These are phyloP conservation scores for Pseudonectria buxi DNA, from an alignment of 2,329 filamentous ascomycete genomes.

Conservation along the genomic window DNA sequence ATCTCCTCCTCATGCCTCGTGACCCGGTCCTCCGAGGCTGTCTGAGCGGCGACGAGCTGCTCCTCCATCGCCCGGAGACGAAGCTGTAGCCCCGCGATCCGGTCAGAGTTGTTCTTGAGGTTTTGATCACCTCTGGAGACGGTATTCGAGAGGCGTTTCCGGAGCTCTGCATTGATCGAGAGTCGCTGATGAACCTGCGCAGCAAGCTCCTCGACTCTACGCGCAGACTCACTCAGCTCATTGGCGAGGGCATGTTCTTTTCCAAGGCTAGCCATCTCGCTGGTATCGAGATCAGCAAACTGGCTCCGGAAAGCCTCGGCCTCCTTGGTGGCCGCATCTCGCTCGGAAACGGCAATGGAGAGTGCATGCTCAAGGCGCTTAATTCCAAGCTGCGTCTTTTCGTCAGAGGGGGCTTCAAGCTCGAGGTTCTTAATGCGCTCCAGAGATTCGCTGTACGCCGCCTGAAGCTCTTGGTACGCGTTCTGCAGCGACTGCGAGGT, in stretches of 20 bases:
- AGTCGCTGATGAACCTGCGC: constrained; percentile 75
- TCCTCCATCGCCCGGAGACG: constrained; percentile 80
- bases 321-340: constrained; percentile 64
- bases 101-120: constrained; percentile 70
- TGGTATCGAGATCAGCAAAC: constrained; percentile 49
- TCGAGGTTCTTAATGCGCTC: constrained; percentile 61
- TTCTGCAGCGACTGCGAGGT: constrained; percentile 66
- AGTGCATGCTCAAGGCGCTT: constrained; percentile 62
- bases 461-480: constrained; percentile 69
- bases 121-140: constrained; percentile 78
- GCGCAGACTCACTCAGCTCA: constrained; percentile 66
- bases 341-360: constrained; percentile 61
- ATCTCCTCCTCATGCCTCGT: constrained; percentile 82
- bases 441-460: constrained; percentile 60
- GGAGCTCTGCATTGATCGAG: constrained; percentile 66
- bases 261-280: constrained; percentile 49
- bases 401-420: constrained; percentile 40
- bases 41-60: constrained; percentile 72
- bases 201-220: constrained; percentile 72
- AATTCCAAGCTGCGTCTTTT: constrained; percentile 56
- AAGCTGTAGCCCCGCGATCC: constrained; percentile 77
- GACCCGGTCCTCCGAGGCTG: constrained; percentile 78
- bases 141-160: constrained; percentile 68
- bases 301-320: constrained; percentile 55
- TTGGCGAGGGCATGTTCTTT: constrained; percentile 59